Percentiles rank a stretch among this genome's conserved stretches.
Evolutionary conservation across 805 yeast genomes (phyloP).

Genomic region (Hanseniaspora singularis): DNA sequence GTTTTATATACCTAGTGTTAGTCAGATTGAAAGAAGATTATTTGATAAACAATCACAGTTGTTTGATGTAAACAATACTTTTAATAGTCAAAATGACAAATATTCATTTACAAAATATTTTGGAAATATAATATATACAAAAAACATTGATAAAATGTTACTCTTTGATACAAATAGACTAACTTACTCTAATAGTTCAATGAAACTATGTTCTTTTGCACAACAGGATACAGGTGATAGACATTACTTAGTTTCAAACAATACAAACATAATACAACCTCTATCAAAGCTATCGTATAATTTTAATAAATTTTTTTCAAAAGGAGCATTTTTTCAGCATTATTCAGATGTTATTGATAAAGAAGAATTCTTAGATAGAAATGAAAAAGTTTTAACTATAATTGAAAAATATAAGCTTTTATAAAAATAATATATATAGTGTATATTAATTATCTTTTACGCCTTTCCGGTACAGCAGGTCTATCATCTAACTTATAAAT

Average conservation of each 20-base stretch:
- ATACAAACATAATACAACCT: background rate
- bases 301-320: conserved; percentile 9
- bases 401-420: conserved; percentile 8
- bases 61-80: background rate
- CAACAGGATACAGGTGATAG: background rate
- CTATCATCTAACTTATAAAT: conserved; percentile 8
- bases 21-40: background rate
- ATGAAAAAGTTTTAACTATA: background rate
- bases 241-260: conserved; percentile 9
- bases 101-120: background rate
- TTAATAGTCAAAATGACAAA: too few relatives aligned
- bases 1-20: conserved; percentile 10
- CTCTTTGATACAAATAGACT: conserved; percentile 3
- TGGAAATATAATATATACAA: conserved; percentile 4
- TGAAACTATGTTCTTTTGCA: conserved; percentile 1
- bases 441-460: background rate
- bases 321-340: conserved; percentile 14
- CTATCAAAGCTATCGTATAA: background rate
- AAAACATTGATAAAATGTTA: background rate
- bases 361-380: conserved; percentile 10
- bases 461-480: conserved; percentile 10
- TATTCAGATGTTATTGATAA: background rate
- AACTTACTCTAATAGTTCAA: background rate
- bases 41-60: conserved; percentile 5
- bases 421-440: background rate